phyloP scores from a whole-genome alignment of 78 protist species.

The Mastigamoeba balamuthi region DNA sequence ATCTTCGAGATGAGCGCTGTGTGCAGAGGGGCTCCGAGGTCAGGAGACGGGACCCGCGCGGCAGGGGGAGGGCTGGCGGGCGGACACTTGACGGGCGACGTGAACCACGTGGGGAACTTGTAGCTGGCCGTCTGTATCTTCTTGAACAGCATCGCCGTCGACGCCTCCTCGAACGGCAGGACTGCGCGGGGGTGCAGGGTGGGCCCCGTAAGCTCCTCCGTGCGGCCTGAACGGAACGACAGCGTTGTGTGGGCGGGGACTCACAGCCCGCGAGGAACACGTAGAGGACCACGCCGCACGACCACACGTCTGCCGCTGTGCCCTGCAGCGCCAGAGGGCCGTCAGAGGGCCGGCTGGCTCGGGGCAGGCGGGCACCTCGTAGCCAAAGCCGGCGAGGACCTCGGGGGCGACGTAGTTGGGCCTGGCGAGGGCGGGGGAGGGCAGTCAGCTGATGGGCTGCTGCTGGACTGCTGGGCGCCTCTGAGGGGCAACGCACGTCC shows the following conservation, averaged over 20 bases:
- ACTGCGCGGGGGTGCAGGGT: background rate
- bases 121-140: constrained; percentile 42
- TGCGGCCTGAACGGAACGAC: no score
- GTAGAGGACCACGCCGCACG: constrained; percentile 14
- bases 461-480: background rate
- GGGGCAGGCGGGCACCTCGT: background rate
- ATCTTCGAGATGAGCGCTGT: constrained; percentile 58
- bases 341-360: background rate
- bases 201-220: background rate
- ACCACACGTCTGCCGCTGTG: constrained; percentile 21
- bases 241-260: no score
- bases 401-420: background rate
- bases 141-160: constrained; percentile 76
- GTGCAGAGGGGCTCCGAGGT: constrained; percentile 23
- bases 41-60: constrained; percentile 55
- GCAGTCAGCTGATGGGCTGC: background rate
- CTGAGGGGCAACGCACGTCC: background rate
- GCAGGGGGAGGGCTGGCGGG: background rate
- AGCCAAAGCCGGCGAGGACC: background rate
- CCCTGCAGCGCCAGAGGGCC: background rate
- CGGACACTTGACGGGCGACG: no score
- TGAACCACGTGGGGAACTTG: background rate
- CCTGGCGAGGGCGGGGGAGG: background rate
- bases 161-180: constrained; percentile 90
- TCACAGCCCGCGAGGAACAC: constrained; percentile 2